These are phyloP conservation scores for Goffeauzyma gilvescens DNA, from an alignment of 768 basidiomycete genomes.

Conservation along the genomic window DNA sequence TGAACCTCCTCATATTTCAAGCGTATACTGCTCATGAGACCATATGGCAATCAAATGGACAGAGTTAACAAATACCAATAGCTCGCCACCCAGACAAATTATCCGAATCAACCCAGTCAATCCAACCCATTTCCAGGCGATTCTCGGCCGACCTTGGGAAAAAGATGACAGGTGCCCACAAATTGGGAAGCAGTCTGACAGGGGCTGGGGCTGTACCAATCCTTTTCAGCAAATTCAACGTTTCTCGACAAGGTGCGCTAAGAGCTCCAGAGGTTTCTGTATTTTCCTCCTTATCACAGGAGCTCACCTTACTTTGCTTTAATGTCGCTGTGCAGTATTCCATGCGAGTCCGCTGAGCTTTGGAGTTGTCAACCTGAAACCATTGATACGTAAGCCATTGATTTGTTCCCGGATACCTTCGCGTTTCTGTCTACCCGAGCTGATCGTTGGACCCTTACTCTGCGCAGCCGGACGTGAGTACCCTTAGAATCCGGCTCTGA, in stretches of 20 bases:
- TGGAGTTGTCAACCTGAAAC: constrained; percentile 87
- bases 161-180: too few species aligned
- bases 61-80: too few species aligned
- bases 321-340: constrained; percentile 9
- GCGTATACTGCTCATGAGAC: too few species aligned
- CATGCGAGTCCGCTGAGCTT: constrained; percentile 23
- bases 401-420: background rate
- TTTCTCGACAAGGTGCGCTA: constrained; percentile 14
- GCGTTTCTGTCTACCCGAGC: too few species aligned
- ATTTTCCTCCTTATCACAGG: background rate
- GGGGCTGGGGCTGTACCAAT: constrained; percentile 6
- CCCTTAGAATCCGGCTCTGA: background rate
- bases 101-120: too few species aligned
- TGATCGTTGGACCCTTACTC: background rate
- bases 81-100: too few species aligned
- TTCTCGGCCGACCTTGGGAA: too few species aligned
- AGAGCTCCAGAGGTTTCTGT: background rate
- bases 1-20: too few species aligned
- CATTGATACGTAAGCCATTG: constrained; percentile 61
- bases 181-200: too few species aligned
- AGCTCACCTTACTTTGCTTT: background rate
- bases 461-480: constrained; percentile 1
- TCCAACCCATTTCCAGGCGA: too few species aligned
- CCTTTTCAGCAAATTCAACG: constrained; percentile 23
- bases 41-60: too few species aligned